Base-by-base conservation (phyloP, 2,329 filamentous ascomycete genomes). In the Neopestalotiopsis sp. region DNA sequence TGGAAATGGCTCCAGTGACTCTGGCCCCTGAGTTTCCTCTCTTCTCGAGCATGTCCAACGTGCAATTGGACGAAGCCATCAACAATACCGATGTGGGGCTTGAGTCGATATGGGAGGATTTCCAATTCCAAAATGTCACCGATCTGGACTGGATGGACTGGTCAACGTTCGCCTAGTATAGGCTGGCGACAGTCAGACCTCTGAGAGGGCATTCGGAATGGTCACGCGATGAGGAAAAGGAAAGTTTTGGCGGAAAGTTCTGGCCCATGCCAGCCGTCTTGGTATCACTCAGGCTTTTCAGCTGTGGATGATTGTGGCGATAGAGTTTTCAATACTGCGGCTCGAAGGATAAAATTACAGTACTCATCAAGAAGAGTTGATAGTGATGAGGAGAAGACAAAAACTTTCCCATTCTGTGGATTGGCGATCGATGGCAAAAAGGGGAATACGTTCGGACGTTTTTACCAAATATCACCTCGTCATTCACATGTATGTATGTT, bases 131-230 rank as follows among this genome's bases (percentile, higher is more conserved):
- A 64, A 76, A 78, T 62, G 73, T 71, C 4, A 72, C 76, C 3
- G 77, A 79, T 49, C 45, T 79, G 65, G 77, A 79, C 56, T 79
- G 77, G 77, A 79, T 79, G 77, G 77, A 79, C 65, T 79, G 77
- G 77, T 74, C 73, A 14, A 74, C 74, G 2, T 75, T 75, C 59
- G 71, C 67, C 45, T 53, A 53, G 45, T 7, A 20, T 70, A 56
- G 53, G 2, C 14, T 14, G 20, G 14, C 20, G 20, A n/a, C n/a
- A 24, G 17, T 20, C 13, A n/a, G 17, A n/a, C 14, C 14, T 20
- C 10, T 14, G 61, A 62, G 34, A 38, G 32, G 45, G n/a, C n/a
- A 53, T 53, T 17, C 17, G 17, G 17, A 17, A 9, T 53, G n/a
- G 9, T 53, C 14, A 17, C 45, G 7, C n/a, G n/a, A 20, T n/a